A percentile compares a stretch with the other conserved stretches of the same genome.
Conservation (phyloP, 192 early-diverging fungal genomes). For the Linnemannia schmuckeri region DNA sequence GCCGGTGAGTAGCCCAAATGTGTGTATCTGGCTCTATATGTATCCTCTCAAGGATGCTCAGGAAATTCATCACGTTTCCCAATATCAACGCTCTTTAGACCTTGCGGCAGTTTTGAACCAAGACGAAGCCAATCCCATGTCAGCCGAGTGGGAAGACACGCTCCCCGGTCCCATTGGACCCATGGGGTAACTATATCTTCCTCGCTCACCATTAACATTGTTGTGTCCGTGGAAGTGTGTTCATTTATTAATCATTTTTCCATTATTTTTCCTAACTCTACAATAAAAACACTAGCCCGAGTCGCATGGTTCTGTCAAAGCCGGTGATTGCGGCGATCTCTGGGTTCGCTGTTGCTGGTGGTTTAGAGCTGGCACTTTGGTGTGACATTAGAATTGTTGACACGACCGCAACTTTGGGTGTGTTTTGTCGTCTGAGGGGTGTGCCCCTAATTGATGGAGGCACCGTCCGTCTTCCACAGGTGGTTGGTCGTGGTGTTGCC, state of each 20-base stretch:
- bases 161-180: constrained; percentile 59
- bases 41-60: too few relatives aligned
- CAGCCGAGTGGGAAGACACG: constrained; percentile 41
- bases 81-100: constrained; percentile 18
- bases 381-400: constrained; percentile 66
- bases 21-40: not conserved
- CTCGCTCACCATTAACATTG: not conserved
- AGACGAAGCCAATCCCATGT: constrained; percentile 53
- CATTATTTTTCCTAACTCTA: too few relatives aligned
- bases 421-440: constrained; percentile 64
- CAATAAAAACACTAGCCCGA: constrained; percentile 22
- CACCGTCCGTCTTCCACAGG: constrained; percentile 59
- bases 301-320: constrained; percentile 63
- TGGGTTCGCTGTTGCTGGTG: constrained; percentile 68
- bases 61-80: too few relatives aligned
- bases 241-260: too few relatives aligned
- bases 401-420: constrained; percentile 53
- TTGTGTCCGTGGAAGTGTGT: too few relatives aligned
- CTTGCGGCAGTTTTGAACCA: constrained; percentile 55
- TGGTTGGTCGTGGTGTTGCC: constrained; percentile 62
- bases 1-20: constrained; percentile 30
- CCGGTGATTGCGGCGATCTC: constrained; percentile 68
- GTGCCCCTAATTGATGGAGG: constrained; percentile 69
- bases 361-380: constrained; percentile 65
- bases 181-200: constrained; percentile 44